These are phyloP conservation scores for Gastrodia elata DNA, from an alignment of 106 monocot genomes.

Conservation along the genomic window DNA sequence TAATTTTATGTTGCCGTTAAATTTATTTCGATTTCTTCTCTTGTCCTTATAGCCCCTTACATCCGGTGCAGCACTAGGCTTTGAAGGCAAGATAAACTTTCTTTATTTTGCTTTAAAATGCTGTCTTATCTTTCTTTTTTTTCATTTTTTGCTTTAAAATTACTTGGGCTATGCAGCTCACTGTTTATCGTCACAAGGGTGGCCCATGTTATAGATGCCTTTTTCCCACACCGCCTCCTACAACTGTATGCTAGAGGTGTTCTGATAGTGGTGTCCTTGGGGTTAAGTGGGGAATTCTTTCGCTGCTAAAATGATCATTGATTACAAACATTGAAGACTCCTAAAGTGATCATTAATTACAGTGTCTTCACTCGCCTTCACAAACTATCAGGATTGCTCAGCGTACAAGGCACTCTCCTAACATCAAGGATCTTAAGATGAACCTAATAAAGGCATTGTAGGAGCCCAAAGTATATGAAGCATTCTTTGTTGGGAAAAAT, in stretches of 20 bases:
- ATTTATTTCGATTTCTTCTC: background rate
- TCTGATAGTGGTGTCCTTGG: conserved; percentile 99
- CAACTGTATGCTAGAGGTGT: conserved; percentile 94
- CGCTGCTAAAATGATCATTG: background rate
- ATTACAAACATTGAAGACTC: background rate
- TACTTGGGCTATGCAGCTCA: conserved; percentile 48
- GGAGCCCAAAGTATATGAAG: too few species aligned
- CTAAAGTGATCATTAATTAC: too few species aligned
- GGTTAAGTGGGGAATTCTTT: conserved; percentile 58
- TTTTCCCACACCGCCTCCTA: conserved; percentile 92
- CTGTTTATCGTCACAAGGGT: conserved; percentile 88
- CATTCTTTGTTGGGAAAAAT: too few species aligned
- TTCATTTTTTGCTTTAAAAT: background rate
- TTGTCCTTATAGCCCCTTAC: conserved; percentile 79
- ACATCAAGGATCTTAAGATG: too few species aligned
- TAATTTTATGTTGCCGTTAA: background rate
- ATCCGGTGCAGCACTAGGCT: conserved; percentile 91
- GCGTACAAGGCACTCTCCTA: too few species aligned
- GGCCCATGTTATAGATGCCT: conserved; percentile 96
- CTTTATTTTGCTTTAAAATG: background rate
- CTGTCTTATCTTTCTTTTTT: background rate
- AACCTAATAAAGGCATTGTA: too few species aligned
- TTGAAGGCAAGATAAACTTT: conserved; percentile 84
- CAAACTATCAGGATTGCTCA: too few species aligned
- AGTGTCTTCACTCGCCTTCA: too few species aligned